Conservation (phyloP, 2,329 filamentous ascomycete genomes). For the Nemania abortiva region DNA sequence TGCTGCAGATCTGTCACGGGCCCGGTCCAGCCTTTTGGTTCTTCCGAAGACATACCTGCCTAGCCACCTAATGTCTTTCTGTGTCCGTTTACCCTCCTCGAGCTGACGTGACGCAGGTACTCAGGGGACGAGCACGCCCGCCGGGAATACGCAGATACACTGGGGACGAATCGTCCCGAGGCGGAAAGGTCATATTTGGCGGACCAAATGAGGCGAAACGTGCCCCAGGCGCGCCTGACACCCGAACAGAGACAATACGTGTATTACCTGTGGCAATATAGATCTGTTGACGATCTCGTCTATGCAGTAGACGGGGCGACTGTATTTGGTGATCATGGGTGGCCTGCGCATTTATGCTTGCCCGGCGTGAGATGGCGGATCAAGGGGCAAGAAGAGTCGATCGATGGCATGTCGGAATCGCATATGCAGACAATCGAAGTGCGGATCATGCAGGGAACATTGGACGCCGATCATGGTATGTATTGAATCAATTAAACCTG, state of each 20-base stretch:
- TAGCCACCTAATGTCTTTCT: not conserved
- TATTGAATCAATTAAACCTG: no score
- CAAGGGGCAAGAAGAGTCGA: slow-evolving; percentile 4
- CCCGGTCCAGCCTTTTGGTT: no score
- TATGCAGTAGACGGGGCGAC: not conserved
- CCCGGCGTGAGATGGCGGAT: slow-evolving; percentile 32
- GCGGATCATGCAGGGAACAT: slow-evolving; percentile 43
- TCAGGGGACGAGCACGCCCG: not conserved
- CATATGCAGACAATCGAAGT: slow-evolving; percentile 28
- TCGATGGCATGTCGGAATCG: not conserved
- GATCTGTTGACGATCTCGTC: not conserved
- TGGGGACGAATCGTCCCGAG: not conserved
- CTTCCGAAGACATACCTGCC: not conserved
- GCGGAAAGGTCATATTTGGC: not conserved
- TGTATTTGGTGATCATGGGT: no score
- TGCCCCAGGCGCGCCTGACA: not conserved
- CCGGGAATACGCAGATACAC: rapidly evolving
- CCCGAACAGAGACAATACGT: not conserved
- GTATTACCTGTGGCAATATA: slow-evolving; percentile 19
- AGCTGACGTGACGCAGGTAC: slow-evolving; percentile 16
- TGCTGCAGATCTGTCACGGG: not conserved
- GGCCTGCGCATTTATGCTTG: no score
- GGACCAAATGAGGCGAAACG: not conserved
- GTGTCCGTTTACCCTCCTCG: not conserved
- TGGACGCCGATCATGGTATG: slow-evolving; percentile 39